Evolutionary conservation across 176 grass and related monocot genomes (phyloP).

Genomic region (Alloteropsis semialata): DNA sequence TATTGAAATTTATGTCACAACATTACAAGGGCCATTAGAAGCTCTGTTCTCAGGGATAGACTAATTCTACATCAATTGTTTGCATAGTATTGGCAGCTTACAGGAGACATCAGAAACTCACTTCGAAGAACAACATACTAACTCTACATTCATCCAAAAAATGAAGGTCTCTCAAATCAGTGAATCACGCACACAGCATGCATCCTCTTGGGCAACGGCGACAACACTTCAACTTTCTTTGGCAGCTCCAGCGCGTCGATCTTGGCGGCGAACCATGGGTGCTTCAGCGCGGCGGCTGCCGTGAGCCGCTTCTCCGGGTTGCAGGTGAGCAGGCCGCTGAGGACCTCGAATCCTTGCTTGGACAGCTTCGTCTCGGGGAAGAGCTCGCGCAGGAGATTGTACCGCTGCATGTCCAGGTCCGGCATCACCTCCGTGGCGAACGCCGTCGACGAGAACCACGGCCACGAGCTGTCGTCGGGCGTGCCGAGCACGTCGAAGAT

Average conservation of each 20-base stretch:
- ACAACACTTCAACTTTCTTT: background rate
- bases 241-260: background rate
- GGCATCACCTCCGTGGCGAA: background rate
- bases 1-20: too few relatives aligned
- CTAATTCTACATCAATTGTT: too few relatives aligned
- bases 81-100: too few relatives aligned
- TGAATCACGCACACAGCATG: too few relatives aligned
- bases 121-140: too few relatives aligned
- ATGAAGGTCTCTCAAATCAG: too few relatives aligned
- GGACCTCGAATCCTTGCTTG: background rate
- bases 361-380: background rate
- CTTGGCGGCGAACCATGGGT: background rate
- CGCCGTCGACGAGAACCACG: background rate
- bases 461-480: background rate
- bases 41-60: too few relatives aligned
- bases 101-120: too few relatives aligned
- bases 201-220: background rate
- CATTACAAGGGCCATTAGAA: too few relatives aligned
- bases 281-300: background rate
- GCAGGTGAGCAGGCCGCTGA: background rate
- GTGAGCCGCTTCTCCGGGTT: background rate
- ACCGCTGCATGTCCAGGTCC: background rate
- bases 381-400: background rate
- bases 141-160: too few relatives aligned
- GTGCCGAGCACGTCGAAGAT: background rate